phyloP scores from a whole-genome alignment of 371 early-diverging fungal species.

The Actinomucor elegans region DNA sequence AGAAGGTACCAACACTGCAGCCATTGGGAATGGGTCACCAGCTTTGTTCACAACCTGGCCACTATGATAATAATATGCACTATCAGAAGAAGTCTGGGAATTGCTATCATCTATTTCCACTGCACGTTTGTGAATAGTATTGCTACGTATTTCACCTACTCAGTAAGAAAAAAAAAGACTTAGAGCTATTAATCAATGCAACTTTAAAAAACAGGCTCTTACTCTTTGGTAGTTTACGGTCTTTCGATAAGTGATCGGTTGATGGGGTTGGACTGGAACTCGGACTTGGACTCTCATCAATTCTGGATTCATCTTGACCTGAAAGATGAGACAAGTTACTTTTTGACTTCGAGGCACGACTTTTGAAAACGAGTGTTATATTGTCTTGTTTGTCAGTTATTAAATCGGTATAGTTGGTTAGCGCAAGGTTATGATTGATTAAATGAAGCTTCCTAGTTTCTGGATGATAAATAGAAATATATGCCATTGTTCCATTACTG shows the following conservation, averaged over 20 bases:
- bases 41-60: background rate
- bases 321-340: background rate
- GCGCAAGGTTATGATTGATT: background rate
- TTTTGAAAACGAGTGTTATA: too few relatives aligned
- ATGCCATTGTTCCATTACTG: background rate
- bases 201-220: background rate
- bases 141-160: background rate
- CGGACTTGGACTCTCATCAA: background rate
- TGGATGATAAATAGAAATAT: conserved; percentile 3
- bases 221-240: background rate
- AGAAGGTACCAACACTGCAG: background rate
- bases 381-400: too few relatives aligned
- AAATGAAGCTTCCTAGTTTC: background rate
- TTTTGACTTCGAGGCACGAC: background rate
- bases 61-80: background rate
- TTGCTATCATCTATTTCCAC: background rate
- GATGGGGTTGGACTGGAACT: too few relatives aligned
- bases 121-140: background rate
- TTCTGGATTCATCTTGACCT: background rate
- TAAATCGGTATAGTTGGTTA: background rate
- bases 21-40: background rate
- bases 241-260: background rate
- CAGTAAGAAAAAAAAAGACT: background rate
- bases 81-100: background rate
- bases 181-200: background rate